Conservation (phyloP, 139 green algal genomes). For the Diplosphaera chodatii region DNA sequence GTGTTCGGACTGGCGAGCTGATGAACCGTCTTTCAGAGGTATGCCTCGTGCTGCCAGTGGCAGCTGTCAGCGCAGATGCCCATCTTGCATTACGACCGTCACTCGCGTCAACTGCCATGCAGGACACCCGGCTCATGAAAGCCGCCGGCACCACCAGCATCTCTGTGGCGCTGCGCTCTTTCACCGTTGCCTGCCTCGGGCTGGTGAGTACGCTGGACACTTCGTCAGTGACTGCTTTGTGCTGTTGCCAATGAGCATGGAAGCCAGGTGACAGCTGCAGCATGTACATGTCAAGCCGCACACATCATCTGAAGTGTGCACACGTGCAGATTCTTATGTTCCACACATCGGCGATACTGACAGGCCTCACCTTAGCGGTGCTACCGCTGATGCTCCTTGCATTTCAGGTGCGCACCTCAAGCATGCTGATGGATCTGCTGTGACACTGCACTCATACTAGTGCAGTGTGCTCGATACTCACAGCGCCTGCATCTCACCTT, state of each 20-base stretch:
- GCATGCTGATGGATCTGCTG: no score
- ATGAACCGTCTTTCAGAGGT: constrained; percentile 46
- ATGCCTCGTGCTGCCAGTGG: no score
- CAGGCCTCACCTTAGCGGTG: constrained; percentile 16
- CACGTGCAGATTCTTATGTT: constrained; percentile 27
- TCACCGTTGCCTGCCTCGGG: constrained; percentile 24
- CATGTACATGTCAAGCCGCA: no score
- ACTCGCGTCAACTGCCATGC: not conserved
- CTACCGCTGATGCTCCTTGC: constrained; percentile 21
- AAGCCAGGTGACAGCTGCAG: no score
- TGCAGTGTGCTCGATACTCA: constrained; percentile 3
- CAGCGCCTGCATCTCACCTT: no score
- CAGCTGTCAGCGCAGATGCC: no score
- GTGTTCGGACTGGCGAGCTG: constrained; percentile 40
- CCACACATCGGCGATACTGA: constrained; percentile 28
- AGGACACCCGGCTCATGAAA: constrained; percentile 41
- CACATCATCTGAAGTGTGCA: not conserved
- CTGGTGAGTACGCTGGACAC: constrained; percentile 10
- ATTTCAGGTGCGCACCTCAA: not conserved
- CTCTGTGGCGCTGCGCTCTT: constrained; percentile 26
- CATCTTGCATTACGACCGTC: no score
- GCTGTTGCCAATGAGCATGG: no score
- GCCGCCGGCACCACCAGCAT: constrained; percentile 38
- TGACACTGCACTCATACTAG: no score
- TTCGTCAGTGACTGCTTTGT: no score